These are phyloP conservation scores for Exophiala spinifera DNA, from an alignment of 2,329 filamentous ascomycete genomes.

Conservation along the genomic window DNA sequence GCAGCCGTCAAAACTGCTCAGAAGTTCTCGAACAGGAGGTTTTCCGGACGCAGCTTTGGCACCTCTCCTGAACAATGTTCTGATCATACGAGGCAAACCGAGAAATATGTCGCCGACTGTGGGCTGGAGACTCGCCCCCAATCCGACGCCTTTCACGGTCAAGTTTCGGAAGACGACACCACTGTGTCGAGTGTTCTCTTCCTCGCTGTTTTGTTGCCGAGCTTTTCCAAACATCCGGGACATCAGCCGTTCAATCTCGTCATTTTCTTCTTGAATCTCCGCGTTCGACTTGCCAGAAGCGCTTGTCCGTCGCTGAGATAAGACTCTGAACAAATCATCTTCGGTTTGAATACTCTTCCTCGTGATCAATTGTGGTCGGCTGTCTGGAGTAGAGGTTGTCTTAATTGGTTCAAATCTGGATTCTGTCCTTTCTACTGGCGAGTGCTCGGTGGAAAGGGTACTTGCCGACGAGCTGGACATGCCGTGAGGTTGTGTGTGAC, in stretches of 20 bases:
- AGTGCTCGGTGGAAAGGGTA: conserved; percentile 7
- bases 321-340: conserved; percentile 23
- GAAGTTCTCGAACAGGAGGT: conserved; percentile 60
- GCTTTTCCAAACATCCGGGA: conserved; percentile 68
- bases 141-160: conserved; percentile 66
- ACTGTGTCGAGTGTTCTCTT: conserved; percentile 66
- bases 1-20: conserved; percentile 64
- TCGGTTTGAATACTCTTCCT: conserved; percentile 22
- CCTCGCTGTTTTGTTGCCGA: conserved; percentile 63
- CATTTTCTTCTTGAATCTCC: conserved; percentile 24
- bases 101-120: conserved; percentile 57
- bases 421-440: conserved; percentile 1
- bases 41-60: conserved; percentile 33
- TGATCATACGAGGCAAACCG: conserved; percentile 47
- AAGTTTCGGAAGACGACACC: conserved; percentile 69
- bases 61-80: conserved; percentile 40
- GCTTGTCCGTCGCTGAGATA: conserved; percentile 25
- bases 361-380: conserved; percentile 12
- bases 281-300: conserved; percentile 20
- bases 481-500: background rate
- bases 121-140: conserved; percentile 61
- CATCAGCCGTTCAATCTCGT: conserved; percentile 47
- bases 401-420: conserved; percentile 14
- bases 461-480: conserved; percentile 3
- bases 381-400: conserved; percentile 10